phyloP scores from a whole-genome alignment of 2,329 filamentous ascomycete genomes.

The Pseudogymnoascus sp. region DNA sequence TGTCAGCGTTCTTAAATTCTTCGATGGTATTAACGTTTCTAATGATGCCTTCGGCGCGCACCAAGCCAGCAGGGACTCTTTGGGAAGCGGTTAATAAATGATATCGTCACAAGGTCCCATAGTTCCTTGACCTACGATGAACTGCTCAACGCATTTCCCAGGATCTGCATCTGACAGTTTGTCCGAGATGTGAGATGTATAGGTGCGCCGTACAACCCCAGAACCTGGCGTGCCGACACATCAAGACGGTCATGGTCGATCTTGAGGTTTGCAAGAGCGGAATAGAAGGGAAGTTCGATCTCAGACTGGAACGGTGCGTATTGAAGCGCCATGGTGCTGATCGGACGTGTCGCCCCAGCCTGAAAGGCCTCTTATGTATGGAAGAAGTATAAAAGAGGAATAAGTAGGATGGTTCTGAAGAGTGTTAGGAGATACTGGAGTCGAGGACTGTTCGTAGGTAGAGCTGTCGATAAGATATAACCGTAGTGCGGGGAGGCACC shows the following conservation, averaged over 20 bases:
- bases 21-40: slow-evolving; percentile 95
- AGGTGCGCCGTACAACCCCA: slow-evolving; percentile 76
- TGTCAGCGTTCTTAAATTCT: slow-evolving; percentile 81
- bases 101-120: neutral
- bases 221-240: slow-evolving; percentile 77
- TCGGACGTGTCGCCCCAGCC: slow-evolving; percentile 1
- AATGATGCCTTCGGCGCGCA: slow-evolving; percentile 85
- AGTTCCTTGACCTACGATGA: slow-evolving; percentile 57
- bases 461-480: slow-evolving; percentile 4
- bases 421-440: neutral
- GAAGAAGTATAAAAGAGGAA: neutral
- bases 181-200: slow-evolving; percentile 39
- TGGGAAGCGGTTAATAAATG: slow-evolving; percentile 17
- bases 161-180: slow-evolving; percentile 83
- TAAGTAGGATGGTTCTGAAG: neutral
- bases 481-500: neutral
- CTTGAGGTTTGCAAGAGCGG: slow-evolving; percentile 83
- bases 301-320: slow-evolving; percentile 90
- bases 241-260: slow-evolving; percentile 96
- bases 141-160: slow-evolving; percentile 76
- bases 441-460: neutral
- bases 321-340: slow-evolving; percentile 41
- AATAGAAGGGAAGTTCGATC: slow-evolving; percentile 93
- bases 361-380: neutral
- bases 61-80: slow-evolving; percentile 62